Conservation (phyloP, 169 alveolate species). For the Theileria equi region DNA sequence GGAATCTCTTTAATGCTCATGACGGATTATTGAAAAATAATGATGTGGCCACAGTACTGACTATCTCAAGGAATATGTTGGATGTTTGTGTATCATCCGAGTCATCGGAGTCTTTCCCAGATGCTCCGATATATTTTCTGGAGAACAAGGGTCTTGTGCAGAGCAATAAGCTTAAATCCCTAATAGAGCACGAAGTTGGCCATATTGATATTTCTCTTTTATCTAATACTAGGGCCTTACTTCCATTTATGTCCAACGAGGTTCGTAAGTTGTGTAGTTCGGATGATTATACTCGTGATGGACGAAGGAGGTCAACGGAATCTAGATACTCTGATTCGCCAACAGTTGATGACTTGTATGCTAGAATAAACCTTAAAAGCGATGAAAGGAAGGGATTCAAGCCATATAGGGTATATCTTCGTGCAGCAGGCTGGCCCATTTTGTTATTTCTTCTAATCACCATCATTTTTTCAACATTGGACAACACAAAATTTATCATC, state of each 20-base stretch:
- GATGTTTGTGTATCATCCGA: background rate
- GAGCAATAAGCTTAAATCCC: background rate
- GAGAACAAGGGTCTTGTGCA: background rate
- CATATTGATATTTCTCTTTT: background rate
- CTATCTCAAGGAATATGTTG: background rate
- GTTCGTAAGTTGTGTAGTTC: background rate
- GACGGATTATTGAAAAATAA: slow-evolving; percentile 15
- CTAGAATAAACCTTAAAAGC: too few relatives aligned
- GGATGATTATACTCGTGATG: background rate
- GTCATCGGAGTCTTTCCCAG: too few relatives aligned
- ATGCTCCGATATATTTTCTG: background rate
- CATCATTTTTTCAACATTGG: background rate
- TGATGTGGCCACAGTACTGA: slow-evolving; percentile 28
- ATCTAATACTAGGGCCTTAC: too few relatives aligned
- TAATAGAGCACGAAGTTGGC: background rate
- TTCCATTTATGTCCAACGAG: too few relatives aligned
- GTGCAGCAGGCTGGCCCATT: too few relatives aligned
- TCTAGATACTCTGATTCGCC: background rate
- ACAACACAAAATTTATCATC: background rate
- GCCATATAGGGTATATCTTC: too few relatives aligned
- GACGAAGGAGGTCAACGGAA: background rate
- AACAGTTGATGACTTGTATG: too few relatives aligned
- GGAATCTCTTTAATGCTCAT: slow-evolving; percentile 56
- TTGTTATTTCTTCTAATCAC: too few relatives aligned
- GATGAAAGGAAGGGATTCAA: too few relatives aligned